A percentile compares a stretch with the other conserved stretches of the same genome.
phyloP scores from a whole-genome alignment of 768 basidiomycete genomes.

The Trametes maxima region DNA sequence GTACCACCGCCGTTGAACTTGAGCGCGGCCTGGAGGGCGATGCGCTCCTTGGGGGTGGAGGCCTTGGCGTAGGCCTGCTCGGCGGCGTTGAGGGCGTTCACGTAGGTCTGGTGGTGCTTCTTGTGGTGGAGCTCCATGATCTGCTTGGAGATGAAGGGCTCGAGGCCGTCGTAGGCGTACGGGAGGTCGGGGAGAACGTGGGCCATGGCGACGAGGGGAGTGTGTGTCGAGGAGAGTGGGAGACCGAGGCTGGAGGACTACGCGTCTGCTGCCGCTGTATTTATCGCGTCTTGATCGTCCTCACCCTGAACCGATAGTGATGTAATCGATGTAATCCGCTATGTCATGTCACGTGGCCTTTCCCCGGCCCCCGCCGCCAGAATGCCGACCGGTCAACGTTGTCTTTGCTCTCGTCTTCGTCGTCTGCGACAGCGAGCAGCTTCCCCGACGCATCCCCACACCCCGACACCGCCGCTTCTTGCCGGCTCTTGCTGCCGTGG shows the following conservation, averaged over 20 bases:
- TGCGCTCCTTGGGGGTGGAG: slow-evolving; percentile 68
- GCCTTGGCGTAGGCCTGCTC: slow-evolving; percentile 78
- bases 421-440: slow-evolving; percentile 3
- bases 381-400: slow-evolving; percentile 3
- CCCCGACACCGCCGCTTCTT: neutral
- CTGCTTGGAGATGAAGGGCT: slow-evolving; percentile 87
- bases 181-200: slow-evolving; percentile 15
- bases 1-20: slow-evolving; percentile 97
- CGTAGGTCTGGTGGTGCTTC: slow-evolving; percentile 92
- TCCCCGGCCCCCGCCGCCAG: slow-evolving; percentile 5
- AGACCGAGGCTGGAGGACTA: neutral
- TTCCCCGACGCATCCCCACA: neutral
- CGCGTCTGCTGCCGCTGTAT: slow-evolving; percentile 1
- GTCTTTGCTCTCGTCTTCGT: slow-evolving; percentile 2
- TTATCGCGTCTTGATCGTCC: slow-evolving; percentile 10
- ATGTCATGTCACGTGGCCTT: slow-evolving; percentile 4
- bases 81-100: slow-evolving; percentile 91
- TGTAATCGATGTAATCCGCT: slow-evolving; percentile 19
- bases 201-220: slow-evolving; percentile 4
- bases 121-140: slow-evolving; percentile 95
- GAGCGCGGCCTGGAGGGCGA: slow-evolving; percentile 86
- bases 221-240: slow-evolving; percentile 13
- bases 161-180: slow-evolving; percentile 68
- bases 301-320: slow-evolving; percentile 12
- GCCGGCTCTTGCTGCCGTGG: neutral